Percentiles rank a stretch among this genome's conserved stretches.
Conservation (phyloP, 2,329 filamentous ascomycete species). For the Fusarium sterilihyphosum region DNA sequence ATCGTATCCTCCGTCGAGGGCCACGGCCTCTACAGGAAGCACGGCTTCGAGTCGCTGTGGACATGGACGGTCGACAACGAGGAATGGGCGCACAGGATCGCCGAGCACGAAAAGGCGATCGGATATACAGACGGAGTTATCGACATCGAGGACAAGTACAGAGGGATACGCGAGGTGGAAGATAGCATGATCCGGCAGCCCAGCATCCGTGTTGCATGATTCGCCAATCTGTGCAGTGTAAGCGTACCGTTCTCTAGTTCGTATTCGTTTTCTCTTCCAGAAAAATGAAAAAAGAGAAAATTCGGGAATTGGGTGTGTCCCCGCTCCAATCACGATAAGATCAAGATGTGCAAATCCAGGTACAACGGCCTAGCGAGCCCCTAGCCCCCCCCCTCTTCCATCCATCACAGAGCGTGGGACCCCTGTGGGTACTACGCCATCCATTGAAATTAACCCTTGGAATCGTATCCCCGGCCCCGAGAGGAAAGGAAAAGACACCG, state of each 20-base stretch:
- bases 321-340: constrained; percentile 40
- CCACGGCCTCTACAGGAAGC: constrained; percentile 24
- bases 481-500: not conserved
- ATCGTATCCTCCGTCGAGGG: constrained; percentile 34
- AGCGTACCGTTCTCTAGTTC: constrained; percentile 25
- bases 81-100: constrained; percentile 32
- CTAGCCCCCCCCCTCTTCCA: not conserved
- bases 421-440: constrained; percentile 17
- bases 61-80: constrained; percentile 34
- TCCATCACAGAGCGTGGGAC: constrained; percentile 21
- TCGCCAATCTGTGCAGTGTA: not conserved
- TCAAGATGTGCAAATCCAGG: constrained; percentile 38
- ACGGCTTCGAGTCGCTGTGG: constrained; percentile 28
- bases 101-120: constrained; percentile 5
- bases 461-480: not conserved
- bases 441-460: constrained; percentile 23
- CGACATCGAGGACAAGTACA: constrained; percentile 11
- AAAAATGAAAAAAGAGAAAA: not conserved
- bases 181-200: constrained; percentile 39
- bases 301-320: constrained; percentile 9
- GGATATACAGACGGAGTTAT: constrained; percentile 21
- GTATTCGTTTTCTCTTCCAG: constrained; percentile 33
- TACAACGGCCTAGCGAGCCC: constrained; percentile 19
- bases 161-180: constrained; percentile 32
- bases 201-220: constrained; percentile 21